Percentiles rank a stretch among this genome's conserved stretches.
These are phyloP conservation scores for Dactylellina drechsleri DNA, from an alignment of 2,329 filamentous ascomycete species.

Conservation along the genomic window DNA sequence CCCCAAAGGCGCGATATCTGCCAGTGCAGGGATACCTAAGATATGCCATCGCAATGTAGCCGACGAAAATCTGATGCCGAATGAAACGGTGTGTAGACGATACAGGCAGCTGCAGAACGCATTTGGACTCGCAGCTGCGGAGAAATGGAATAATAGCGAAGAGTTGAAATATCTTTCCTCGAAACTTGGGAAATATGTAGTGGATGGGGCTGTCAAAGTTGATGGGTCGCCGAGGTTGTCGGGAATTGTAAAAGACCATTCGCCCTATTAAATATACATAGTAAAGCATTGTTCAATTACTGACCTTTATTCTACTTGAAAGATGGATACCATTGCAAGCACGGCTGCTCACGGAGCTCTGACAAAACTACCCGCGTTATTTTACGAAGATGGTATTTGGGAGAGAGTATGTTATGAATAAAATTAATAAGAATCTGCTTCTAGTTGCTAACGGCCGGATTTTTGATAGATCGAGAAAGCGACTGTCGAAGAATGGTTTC, in stretches of 20 bases:
- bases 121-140: conserved; percentile 58
- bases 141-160: conserved; percentile 77
- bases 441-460: background rate
- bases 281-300: background rate
- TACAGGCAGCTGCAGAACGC: conserved; percentile 73
- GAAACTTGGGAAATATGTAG: conserved; percentile 86
- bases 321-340: conserved; percentile 89
- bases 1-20: conserved; percentile 67
- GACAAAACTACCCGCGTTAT: conserved; percentile 82
- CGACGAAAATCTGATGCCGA: conserved; percentile 83
- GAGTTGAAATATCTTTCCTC: conserved; percentile 87
- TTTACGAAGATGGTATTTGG: conserved; percentile 74
- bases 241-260: conserved; percentile 68
- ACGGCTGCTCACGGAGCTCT: conserved; percentile 83
- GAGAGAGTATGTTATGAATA: conserved; percentile 12
- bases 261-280: background rate
- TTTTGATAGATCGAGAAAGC: conserved; percentile 23
- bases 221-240: conserved; percentile 84
- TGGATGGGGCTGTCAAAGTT: conserved; percentile 75
- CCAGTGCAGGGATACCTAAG: conserved; percentile 57
- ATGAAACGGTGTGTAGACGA: conserved; percentile 77
- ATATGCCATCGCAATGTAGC: conserved; percentile 61
- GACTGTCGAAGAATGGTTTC: conserved; percentile 64
- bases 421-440: background rate
- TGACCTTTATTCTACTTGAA: background rate